Percentiles rank a stretch among this genome's conserved stretches.
phyloP scores from a whole-genome alignment of 768 basidiomycete genomes.

The Vararia minispora region DNA sequence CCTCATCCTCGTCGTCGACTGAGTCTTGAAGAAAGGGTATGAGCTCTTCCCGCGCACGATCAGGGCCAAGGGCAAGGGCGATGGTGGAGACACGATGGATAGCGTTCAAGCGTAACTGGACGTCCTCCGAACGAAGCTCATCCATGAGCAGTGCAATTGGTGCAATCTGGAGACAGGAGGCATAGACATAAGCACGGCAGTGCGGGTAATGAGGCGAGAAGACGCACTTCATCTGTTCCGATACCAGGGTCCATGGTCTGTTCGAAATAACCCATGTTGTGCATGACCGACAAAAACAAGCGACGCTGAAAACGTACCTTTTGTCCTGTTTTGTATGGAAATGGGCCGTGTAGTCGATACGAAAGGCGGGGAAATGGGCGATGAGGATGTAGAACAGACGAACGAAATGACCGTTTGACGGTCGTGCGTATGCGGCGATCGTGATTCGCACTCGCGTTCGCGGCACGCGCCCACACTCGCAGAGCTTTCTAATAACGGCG shows the following conservation, averaged over 20 bases:
- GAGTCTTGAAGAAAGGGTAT: constrained; percentile 97
- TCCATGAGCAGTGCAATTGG: constrained; percentile 97
- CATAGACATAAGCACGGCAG: background rate
- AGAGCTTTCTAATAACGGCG: too few relatives aligned
- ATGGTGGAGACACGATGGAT: constrained; percentile 98
- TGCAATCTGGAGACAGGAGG: constrained; percentile 46
- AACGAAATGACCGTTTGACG: too few relatives aligned
- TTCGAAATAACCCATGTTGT: too few relatives aligned
- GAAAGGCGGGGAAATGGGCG: too few relatives aligned
- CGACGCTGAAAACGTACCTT: too few relatives aligned
- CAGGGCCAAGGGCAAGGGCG: constrained; percentile 89
- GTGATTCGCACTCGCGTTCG: too few relatives aligned
- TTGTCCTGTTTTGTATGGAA: too few relatives aligned
- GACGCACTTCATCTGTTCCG: constrained; percentile 56
- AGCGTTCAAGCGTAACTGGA: constrained; percentile 89
- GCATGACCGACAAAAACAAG: too few relatives aligned
- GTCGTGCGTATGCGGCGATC: too few relatives aligned
- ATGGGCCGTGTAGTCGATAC: too few relatives aligned
- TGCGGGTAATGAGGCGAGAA: constrained; percentile 5
- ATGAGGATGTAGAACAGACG: too few relatives aligned
- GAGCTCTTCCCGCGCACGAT: constrained; percentile 91
- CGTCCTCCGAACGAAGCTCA: constrained; percentile 95
- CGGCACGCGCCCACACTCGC: too few relatives aligned
- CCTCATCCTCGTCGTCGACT: constrained; percentile 99
- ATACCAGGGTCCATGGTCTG: constrained; percentile 62